Percentiles rank a stretch among this genome's conserved stretches.
Evolutionary conservation across 306 rosid genomes (phyloP).

Genomic region (Dryas alaskensis): DNA sequence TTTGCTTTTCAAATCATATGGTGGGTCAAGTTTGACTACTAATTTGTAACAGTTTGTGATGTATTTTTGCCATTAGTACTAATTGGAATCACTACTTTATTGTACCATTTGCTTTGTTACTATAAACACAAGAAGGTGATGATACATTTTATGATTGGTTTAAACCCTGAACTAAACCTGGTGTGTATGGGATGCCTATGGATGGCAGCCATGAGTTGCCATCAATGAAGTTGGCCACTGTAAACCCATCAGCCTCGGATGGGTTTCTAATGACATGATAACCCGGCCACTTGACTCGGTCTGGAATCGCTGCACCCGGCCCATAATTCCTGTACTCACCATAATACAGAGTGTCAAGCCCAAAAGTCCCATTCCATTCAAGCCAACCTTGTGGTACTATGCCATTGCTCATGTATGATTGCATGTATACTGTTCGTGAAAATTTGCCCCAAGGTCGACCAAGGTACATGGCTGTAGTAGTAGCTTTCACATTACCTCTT

Average conservation of each 20-base stretch:
- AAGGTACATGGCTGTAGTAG: neutral
- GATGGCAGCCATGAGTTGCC: conserved; percentile 9
- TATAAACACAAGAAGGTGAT: too few relatives aligned
- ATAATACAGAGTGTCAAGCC: neutral
- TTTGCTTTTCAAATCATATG: neutral
- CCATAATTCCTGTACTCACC: conserved; percentile 7
- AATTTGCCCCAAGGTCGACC: conserved; percentile 12
- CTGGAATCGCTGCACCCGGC: neutral
- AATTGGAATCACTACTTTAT: too few relatives aligned
- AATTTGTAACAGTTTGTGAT: neutral
- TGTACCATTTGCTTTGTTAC: too few relatives aligned
- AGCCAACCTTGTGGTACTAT: conserved; percentile 8
- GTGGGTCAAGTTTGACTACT: neutral
- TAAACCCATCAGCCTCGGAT: conserved; percentile 1
- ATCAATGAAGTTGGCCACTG: conserved; percentile 9
- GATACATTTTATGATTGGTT: neutral
- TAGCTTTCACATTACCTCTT: too few relatives aligned
- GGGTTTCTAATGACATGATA: neutral
- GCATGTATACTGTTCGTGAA: conserved; percentile 3
- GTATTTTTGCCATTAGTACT: neutral
- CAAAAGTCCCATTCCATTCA: neutral
- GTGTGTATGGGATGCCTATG: neutral
- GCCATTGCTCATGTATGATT: neutral
- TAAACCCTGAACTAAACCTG: neutral
- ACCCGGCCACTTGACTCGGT: neutral